Evolutionary conservation across 495 filamentous ascomycete genomes (phyloP).

Genomic region (Aspergillus bertholletiae): DNA sequence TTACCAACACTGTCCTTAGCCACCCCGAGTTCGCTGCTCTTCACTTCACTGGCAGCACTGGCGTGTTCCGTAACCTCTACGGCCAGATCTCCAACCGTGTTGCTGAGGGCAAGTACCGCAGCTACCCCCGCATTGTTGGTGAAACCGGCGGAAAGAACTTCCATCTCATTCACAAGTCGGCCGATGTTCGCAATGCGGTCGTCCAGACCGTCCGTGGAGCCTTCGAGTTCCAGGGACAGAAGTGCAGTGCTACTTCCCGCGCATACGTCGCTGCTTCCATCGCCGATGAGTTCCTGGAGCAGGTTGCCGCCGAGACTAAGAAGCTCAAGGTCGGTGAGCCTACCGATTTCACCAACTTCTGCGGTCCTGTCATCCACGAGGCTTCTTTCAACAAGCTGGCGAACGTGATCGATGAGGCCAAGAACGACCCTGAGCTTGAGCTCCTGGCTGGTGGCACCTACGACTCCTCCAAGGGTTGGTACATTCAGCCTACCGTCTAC

Average conservation of each 20-base stretch:
- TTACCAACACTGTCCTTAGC: constrained; percentile 66
- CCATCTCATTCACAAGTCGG: constrained; percentile 72
- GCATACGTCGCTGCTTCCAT: constrained; percentile 68
- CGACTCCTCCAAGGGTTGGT: constrained; percentile 60
- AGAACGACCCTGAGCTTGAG: constrained; percentile 59
- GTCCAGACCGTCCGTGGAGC: constrained; percentile 77
- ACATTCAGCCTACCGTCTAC: constrained; percentile 67
- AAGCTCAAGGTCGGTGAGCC: constrained; percentile 67
- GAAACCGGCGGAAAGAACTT: constrained; percentile 92
- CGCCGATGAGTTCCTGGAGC: constrained; percentile 60
- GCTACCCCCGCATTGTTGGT: constrained; percentile 79
- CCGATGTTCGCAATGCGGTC: constrained; percentile 71
- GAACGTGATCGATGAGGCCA: constrained; percentile 58
- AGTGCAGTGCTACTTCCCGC: constrained; percentile 81
- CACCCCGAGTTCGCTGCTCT: constrained; percentile 73
- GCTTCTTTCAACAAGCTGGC: constrained; percentile 51
- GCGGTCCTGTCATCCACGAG: constrained; percentile 55
- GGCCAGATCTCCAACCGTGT: constrained; percentile 71
- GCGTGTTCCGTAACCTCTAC: constrained; percentile 78
- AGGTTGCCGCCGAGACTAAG: constrained; percentile 61
- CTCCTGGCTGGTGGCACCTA: constrained; percentile 57
- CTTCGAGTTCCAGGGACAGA: constrained; percentile 85
- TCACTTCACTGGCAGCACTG: constrained; percentile 79
- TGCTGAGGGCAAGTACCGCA: constrained; percentile 65
- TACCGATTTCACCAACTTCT: constrained; percentile 60